Evolutionary conservation across 768 basidiomycete genomes (phyloP).

Genomic region (Russula ochroleuca): DNA sequence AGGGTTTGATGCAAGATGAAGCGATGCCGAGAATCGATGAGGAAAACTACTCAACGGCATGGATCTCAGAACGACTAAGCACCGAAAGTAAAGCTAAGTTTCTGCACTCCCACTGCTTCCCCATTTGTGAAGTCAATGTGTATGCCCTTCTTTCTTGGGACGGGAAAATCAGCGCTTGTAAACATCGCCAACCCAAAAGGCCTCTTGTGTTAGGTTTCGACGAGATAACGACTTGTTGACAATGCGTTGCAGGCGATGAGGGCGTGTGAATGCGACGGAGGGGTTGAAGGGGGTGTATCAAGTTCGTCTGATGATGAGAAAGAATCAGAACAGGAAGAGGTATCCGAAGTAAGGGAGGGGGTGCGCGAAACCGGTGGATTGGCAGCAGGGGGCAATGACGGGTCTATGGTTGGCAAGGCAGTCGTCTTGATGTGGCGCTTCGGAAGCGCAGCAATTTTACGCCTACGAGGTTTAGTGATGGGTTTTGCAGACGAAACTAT

Average conservation of each 20-base stretch:
- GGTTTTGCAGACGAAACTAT: neutral
- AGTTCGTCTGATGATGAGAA: slow-evolving; percentile 27
- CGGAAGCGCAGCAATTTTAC: slow-evolving; percentile 15
- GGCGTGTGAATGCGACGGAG: neutral
- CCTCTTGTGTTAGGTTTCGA: neutral
- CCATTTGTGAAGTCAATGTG: neutral
- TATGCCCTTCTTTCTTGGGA: neutral
- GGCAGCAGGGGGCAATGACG: neutral
- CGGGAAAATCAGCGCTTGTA: neutral
- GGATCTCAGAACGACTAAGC: neutral
- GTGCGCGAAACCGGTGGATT: slow-evolving; percentile 4
- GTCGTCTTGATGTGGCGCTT: neutral
- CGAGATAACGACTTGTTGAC: neutral
- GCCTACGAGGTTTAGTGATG: neutral
- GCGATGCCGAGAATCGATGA: neutral
- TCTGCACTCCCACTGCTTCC: neutral
- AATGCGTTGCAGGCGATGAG: neutral
- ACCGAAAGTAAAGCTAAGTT: slow-evolving; percentile 8
- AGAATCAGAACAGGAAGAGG: slow-evolving; percentile 11
- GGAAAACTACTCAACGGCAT: neutral
- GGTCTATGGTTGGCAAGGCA: neutral
- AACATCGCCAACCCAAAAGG: neutral
- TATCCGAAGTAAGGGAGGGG: slow-evolving; percentile 14
- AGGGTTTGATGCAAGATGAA: neutral
- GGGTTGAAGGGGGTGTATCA: slow-evolving; percentile 21